Evolutionary conservation across 192 early-diverging fungal species (phyloP).

Genomic region (Coemansia sp.): DNA sequence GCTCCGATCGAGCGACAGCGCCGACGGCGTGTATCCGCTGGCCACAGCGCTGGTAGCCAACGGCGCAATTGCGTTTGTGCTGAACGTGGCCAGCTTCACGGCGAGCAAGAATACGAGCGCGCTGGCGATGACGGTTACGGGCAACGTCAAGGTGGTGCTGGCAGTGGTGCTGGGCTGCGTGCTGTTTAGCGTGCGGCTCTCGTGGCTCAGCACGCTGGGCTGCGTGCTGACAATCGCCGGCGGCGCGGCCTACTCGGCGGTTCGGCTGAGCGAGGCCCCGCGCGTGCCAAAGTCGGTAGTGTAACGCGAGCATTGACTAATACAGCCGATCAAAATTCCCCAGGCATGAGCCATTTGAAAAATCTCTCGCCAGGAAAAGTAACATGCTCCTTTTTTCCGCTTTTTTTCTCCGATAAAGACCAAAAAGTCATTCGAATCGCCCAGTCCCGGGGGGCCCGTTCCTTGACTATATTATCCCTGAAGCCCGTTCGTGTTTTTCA

Average conservation of each 20-base stretch:
- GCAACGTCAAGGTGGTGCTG: constrained; percentile 57
- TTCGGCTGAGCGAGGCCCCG: constrained; percentile 4
- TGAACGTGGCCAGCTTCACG: constrained; percentile 81
- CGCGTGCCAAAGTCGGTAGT: background rate
- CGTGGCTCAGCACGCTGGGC: constrained; percentile 25
- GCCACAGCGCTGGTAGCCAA: constrained; percentile 64
- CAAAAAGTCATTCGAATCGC: background rate
- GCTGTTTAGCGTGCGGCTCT: constrained; percentile 33
- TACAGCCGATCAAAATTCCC: no score
- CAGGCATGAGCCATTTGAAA: no score
- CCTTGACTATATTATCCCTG: background rate
- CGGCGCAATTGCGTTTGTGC: constrained; percentile 76
- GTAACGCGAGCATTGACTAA: no score
- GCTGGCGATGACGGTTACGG: constrained; percentile 53
- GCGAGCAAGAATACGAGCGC: constrained; percentile 85
- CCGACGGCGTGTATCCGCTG: background rate
- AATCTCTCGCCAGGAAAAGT: no score
- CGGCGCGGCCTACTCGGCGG: constrained; percentile 21
- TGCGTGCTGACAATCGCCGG: constrained; percentile 37
- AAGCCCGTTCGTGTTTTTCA: background rate
- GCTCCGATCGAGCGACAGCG: background rate
- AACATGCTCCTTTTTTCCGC: background rate
- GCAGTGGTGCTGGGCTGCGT: constrained; percentile 44
- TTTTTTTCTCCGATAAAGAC: no score
- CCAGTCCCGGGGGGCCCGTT: background rate